Evolutionary conservation across 345 rosid genomes (phyloP), one percentile per base, ranked within the genome.

Genomic region (Citropsis articulata): DNA sequence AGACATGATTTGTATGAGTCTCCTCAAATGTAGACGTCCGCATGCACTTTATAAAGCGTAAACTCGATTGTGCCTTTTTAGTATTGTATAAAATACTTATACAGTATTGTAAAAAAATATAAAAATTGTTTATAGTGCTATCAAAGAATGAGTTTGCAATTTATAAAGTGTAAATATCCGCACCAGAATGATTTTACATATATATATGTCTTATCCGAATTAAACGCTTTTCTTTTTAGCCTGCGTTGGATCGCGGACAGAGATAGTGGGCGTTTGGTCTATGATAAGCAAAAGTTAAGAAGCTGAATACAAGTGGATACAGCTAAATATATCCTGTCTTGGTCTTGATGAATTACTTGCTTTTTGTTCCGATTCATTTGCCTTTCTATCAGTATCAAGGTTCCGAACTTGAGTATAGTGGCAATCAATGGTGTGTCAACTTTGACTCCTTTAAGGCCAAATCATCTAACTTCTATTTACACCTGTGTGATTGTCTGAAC

Each of bases 331-430:
- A 31, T 83, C 75, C 77, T 86, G 91, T 89, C 93, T 80, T 83
- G 45, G 80, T 86, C 73, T 78, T 80, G 78, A 71, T 81, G 79
- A 85, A 69, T 84, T 87, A 73, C 90, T 84, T 76, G 86, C 90
- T 85, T 91, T 90, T 91, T 89, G 89, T 91, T 90, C 88, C 79
- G 88, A 88, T 92, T 85, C 91, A 87, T 92, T 94, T 94, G 93
- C 92, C 92, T 88, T 85, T 87, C 91, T 84, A 83, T 90, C 86
- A 78, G 81, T 78, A 85, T 88, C 89, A 82, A 82, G 84, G 87
- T 91, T 88, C 90, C 69, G 69, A 56, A 67, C 69, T 81, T 69
- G 82, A 84, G 84, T 81, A 79, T 79, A 67, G 33, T 71, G 19
- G 13, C 24, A n/a, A 33, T 19, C 31, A 45, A 25, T 36, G 76